Evolutionary conservation across 2,329 filamentous ascomycete genomes (phyloP).

Genomic region (Phaeosphaeriaceae sp.): DNA sequence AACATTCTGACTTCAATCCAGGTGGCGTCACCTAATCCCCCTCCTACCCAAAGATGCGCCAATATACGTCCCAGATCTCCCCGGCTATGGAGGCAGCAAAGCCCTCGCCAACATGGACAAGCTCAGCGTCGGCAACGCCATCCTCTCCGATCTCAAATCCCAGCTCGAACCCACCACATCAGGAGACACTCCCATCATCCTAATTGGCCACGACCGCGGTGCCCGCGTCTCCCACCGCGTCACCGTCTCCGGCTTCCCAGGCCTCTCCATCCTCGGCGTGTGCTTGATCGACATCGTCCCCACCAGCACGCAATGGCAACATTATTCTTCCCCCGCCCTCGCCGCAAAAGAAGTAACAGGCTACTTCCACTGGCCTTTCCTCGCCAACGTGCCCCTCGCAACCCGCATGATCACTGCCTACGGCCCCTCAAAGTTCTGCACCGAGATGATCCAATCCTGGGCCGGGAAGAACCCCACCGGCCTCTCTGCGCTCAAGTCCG

Average conservation of each 20-base stretch:
- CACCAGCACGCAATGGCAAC: slow-evolving; percentile 62
- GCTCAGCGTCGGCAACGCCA: slow-evolving; percentile 31
- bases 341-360: slow-evolving; percentile 53
- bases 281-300: slow-evolving; percentile 52
- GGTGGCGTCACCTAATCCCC: slow-evolving; percentile 45
- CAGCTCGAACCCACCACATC: slow-evolving; percentile 23
- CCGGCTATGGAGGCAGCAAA: slow-evolving; percentile 41
- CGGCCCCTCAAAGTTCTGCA: slow-evolving; percentile 53
- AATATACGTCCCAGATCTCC: slow-evolving; percentile 41
- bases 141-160: slow-evolving; percentile 33
- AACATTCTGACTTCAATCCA: slow-evolving; percentile 5
- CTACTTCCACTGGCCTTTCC: slow-evolving; percentile 69
- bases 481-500: slow-evolving; percentile 18
- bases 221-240: slow-evolving; percentile 65
- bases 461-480: slow-evolving; percentile 28
- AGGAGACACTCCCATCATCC: slow-evolving; percentile 29
- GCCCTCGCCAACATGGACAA: slow-evolving; percentile 39
- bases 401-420: slow-evolving; percentile 58
- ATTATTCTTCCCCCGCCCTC: slow-evolving; percentile 48
- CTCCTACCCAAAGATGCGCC: slow-evolving; percentile 34
- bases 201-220: slow-evolving; percentile 67
- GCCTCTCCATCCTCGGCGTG: slow-evolving; percentile 48
- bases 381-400: slow-evolving; percentile 62
- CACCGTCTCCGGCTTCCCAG: slow-evolving; percentile 55
- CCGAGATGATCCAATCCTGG: slow-evolving; percentile 48